A percentile compares a stretch with the other conserved stretches of the same genome.
Conservation (phyloP, 2,329 filamentous ascomycete genomes). For the Cladosporium sp. region DNA sequence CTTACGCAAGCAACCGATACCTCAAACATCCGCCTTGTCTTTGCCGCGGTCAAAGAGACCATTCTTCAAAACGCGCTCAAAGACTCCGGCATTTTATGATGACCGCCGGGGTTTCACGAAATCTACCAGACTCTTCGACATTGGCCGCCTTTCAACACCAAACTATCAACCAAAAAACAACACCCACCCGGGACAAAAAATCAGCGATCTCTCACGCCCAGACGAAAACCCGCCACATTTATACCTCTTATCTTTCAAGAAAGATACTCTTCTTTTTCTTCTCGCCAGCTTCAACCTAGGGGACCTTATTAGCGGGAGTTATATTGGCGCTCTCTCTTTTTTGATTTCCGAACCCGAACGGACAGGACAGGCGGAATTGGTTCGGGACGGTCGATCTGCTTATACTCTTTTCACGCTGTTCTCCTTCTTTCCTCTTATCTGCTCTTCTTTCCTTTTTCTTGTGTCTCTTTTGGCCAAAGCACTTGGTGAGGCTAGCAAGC, state of each 20-base stretch:
- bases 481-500: neutral
- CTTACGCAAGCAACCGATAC: conserved; percentile 98
- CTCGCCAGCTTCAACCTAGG: neutral
- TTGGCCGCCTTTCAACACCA: neutral
- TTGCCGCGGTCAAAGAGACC: conserved; percentile 97
- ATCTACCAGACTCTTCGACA: neutral
- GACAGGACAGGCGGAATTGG: neutral
- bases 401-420: neutral
- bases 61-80: conserved; percentile 97
- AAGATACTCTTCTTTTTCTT: neutral
- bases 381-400: neutral
- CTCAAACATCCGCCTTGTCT: conserved; percentile 94
- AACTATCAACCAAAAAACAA: neutral
- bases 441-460: neutral
- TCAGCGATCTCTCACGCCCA: neutral
- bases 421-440: neutral
- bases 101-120: neutral
- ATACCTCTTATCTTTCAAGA: neutral
- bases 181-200: neutral
- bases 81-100: conserved; percentile 83
- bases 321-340: neutral
- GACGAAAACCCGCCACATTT: neutral
- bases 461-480: neutral
- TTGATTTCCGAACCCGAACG: neutral
- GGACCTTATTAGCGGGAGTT: neutral